These are phyloP conservation scores for Ceratobasidium sp. DNA, from an alignment of 1,284 basidiomycete species.

Conservation along the genomic window DNA sequence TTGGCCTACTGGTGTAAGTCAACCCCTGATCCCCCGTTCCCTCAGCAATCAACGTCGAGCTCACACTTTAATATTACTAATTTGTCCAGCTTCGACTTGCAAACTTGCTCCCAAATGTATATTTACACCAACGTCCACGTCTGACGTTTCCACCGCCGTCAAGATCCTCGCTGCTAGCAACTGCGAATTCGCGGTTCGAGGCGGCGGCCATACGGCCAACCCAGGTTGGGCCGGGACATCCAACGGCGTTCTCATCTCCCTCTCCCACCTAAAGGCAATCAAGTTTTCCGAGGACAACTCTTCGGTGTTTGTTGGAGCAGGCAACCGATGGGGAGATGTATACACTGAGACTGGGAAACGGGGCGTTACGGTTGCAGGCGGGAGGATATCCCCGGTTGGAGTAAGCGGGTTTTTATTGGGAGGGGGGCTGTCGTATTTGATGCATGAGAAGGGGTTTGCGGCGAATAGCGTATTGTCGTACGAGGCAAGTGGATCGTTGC, in stretches of 20 bases:
- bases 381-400: constrained; percentile 15
- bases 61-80: neutral
- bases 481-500: neutral
- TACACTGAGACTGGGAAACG: constrained; percentile 18
- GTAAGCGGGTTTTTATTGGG: constrained; percentile 27
- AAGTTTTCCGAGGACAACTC: neutral
- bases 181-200: constrained; percentile 21
- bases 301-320: constrained; percentile 24
- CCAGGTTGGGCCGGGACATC: constrained; percentile 25
- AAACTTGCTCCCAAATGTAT: constrained; percentile 10
- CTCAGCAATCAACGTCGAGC: neutral
- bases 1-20: constrained; percentile 10
- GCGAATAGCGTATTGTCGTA: constrained; percentile 20
- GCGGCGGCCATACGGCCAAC: constrained; percentile 20
- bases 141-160: neutral
- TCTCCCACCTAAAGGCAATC: neutral
- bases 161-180: constrained; percentile 1
- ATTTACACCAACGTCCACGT: constrained; percentile 4
- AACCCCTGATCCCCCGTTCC: neutral
- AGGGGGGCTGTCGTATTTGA: constrained; percentile 22
- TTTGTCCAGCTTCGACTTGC: constrained; percentile 13
- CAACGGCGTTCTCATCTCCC: constrained; percentile 17
- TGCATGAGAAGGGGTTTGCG: constrained; percentile 17
- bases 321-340: constrained; percentile 15
- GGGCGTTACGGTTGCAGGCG: constrained; percentile 9